A percentile compares a stretch with the other conserved stretches of the same genome.
Conservation (phyloP, 2,329 filamentous ascomycete genomes). For the Colletotrichum sidae region DNA sequence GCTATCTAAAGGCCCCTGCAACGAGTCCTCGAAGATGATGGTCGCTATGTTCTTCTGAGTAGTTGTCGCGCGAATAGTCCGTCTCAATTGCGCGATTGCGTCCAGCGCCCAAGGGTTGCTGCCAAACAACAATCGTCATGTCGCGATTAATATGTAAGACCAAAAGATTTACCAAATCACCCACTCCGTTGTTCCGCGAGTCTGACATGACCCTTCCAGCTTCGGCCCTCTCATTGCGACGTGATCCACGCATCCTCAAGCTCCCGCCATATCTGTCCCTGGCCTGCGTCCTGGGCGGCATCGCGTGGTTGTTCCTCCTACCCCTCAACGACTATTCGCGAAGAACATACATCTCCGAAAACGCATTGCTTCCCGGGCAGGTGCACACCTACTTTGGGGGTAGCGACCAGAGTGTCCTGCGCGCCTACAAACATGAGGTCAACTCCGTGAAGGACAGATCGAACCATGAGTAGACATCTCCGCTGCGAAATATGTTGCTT, state of each 20-base stretch:
- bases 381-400: conserved; percentile 98
- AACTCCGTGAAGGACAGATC: conserved; percentile 67
- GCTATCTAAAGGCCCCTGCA: too few relatives aligned
- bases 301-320: conserved; percentile 89
- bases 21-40: conserved; percentile 23
- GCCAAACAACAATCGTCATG: conserved; percentile 50
- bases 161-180: neutral
- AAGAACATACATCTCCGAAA: conserved; percentile 96
- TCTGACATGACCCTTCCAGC: conserved; percentile 52
- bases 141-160: conserved; percentile 65
- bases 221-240: conserved; percentile 76
- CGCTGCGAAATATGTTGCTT: neutral
- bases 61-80: conserved; percentile 15
- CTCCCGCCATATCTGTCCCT: conserved; percentile 89
- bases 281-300: conserved; percentile 84
- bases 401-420: conserved; percentile 94
- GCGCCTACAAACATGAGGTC: conserved; percentile 89
- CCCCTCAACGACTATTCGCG: conserved; percentile 92
- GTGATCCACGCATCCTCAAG: conserved; percentile 84
- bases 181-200: conserved; percentile 9
- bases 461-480: conserved; percentile 62
- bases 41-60: neutral
- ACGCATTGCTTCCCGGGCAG: conserved; percentile 93
- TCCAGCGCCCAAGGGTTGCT: conserved; percentile 20
- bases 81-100: conserved; percentile 23